phyloP scores from a whole-genome alignment of 2,329 filamentous ascomycete genomes.

The Phialophora expanda region DNA sequence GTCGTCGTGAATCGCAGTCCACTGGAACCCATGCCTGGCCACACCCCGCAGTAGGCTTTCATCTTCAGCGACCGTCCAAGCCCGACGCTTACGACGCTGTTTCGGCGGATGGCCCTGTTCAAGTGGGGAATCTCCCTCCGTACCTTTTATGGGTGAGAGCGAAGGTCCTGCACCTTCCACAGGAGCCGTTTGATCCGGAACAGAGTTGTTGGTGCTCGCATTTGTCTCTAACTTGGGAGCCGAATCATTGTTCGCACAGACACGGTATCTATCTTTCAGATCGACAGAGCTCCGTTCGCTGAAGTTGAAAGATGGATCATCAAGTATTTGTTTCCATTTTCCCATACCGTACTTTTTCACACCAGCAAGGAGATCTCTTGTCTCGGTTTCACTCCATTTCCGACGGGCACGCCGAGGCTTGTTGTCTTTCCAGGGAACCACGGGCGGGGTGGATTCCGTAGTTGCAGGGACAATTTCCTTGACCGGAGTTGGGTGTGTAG shows the following conservation, averaged over 20 bases:
- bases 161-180: slow-evolving; percentile 32
- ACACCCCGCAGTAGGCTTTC: slow-evolving; percentile 64
- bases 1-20: slow-evolving; percentile 65
- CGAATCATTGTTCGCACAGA: slow-evolving; percentile 59
- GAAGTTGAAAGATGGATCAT: slow-evolving; percentile 62
- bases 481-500: slow-evolving; percentile 1
- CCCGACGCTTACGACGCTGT: slow-evolving; percentile 59
- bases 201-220: slow-evolving; percentile 15
- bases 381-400: slow-evolving; percentile 68
- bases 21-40: slow-evolving; percentile 62
- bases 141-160: slow-evolving; percentile 30
- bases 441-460: slow-evolving; percentile 38
- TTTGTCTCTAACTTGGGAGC: slow-evolving; percentile 30
- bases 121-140: background rate
- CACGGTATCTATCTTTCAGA: slow-evolving; percentile 65
- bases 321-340: slow-evolving; percentile 67
- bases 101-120: slow-evolving; percentile 47
- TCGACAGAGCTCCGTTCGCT: slow-evolving; percentile 63
- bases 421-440: slow-evolving; percentile 42
- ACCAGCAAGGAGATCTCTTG: slow-evolving; percentile 61
- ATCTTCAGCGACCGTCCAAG: slow-evolving; percentile 64
- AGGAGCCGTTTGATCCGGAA: slow-evolving; percentile 15
- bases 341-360: slow-evolving; percentile 67
- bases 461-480: slow-evolving; percentile 17
- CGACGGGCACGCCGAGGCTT: slow-evolving; percentile 56